Evolutionary conservation across 768 basidiomycete species (phyloP), one percentile per base, ranked within the genome.

Genomic region (Collybiopsis luxurians): DNA sequence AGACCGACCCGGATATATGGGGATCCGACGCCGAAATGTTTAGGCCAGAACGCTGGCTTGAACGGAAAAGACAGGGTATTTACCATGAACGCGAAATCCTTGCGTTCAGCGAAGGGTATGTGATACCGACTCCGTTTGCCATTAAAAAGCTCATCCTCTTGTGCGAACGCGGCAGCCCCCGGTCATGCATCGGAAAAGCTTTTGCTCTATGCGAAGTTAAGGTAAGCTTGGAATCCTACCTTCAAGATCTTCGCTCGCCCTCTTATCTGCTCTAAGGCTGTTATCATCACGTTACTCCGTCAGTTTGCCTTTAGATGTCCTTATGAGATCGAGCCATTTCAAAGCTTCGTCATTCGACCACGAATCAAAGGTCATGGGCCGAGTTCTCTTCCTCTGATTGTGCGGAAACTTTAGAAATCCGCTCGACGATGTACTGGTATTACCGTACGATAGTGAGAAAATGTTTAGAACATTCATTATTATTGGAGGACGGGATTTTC

Each of bases 331-430:
- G 84, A 86, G 61, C 65, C 81, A 23, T 86, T 86, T 66, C 83
- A 85, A 61, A 84, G 84, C 52, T 86, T 86, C 58, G 85, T 87
- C 12, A 76, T 87, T 51, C 78, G 85, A 15, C 83, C 85, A 34
- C 77, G 83, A 31, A 65, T 87, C 55, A 71, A 71, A 60, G 83
- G 83, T 44, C 71, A 84, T 60, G 73, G 71, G 0, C 66, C 73
- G 10, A 86, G 83, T 59, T 83, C 82, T 12, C 75, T 87, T 39
- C 84, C 85, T 39, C 72, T 85, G 53, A 59, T 76, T 30, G 75
- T 85, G 51, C 77, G 71, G 42, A 75, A 67, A 60, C 39, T 77
- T 47, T 76, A 57, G 71, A 27, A 7, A 30, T 13, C 3, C n/a
- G 9, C n/a, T 42, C 6, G n/a, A 42, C 5, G 36, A 7, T 7